A percentile compares a stretch with the other conserved stretches of the same genome.
phyloP scores from a whole-genome alignment of 257 asterid genomes.

The Paraleonurus japonicus region DNA sequence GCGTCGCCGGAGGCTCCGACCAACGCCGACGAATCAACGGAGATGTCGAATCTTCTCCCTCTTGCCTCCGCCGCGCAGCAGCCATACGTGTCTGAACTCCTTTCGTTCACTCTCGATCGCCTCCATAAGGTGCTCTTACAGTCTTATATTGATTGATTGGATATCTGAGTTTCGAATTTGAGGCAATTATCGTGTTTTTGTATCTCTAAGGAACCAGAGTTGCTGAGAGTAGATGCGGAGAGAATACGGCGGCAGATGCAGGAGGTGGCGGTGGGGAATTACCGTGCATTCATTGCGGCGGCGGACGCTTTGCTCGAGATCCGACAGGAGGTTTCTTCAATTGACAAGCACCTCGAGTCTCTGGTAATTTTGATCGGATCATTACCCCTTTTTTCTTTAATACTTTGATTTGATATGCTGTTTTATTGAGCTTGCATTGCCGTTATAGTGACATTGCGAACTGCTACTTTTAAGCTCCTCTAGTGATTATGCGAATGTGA shows the following conservation, averaged over 20 bases:
- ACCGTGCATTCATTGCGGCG: conserved; percentile 86
- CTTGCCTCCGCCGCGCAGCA: conserved; percentile 90
- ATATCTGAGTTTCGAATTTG: conserved; percentile 12
- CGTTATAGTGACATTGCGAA: conserved; percentile 9
- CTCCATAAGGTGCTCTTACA: conserved; percentile 73
- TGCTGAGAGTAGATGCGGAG: conserved; percentile 91
- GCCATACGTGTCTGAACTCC: conserved; percentile 91
- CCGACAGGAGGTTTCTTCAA: conserved; percentile 81
- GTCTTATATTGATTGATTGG: conserved; percentile 20
- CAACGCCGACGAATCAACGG: conserved; percentile 38
- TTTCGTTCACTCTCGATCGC: conserved; percentile 96
- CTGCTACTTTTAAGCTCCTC: conserved; percentile 20
- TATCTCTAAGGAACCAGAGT: conserved; percentile 77
- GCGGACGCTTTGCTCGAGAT: conserved; percentile 88
- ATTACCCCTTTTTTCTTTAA: not conserved
- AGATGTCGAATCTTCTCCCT: conserved; percentile 63
- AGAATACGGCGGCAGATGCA: conserved; percentile 98
- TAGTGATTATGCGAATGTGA: not conserved
- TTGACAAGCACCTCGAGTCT: conserved; percentile 80
- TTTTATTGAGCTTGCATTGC: conserved; percentile 28
- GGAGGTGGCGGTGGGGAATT: conserved; percentile 96
- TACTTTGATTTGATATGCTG: conserved; percentile 20
- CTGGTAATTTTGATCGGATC: conserved; percentile 47
- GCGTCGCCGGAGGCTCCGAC: conserved; percentile 51
- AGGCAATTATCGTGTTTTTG: not conserved